Evolutionary conservation across 306 rosid species (phyloP), one percentile per base, ranked within the genome.

Genomic region (Cicer pinnatifidum): DNA sequence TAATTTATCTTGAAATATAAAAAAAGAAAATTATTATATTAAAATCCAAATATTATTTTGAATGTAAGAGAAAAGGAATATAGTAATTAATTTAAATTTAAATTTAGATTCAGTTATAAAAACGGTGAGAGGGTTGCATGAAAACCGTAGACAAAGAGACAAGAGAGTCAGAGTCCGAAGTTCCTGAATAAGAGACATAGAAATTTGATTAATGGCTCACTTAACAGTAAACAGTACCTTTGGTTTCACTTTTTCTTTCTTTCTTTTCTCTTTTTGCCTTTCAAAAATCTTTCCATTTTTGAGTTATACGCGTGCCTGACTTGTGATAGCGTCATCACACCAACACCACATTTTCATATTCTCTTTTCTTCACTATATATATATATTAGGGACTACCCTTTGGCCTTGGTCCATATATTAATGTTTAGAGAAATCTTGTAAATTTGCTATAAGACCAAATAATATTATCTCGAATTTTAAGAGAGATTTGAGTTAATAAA

Each of bases 61-160:
- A 3, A 28, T 1, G 28, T 1, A 23, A 2, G 3, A 23, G 28
- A 23, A 23, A 23, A 23, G 0, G 4, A 23, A 23, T 23, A 3
- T 23, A 23, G 4, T 23, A 28, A 28, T 28, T 3, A 28, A 3
- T 3, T 3, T 3, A 28, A 28, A 28, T 3, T 28, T 28, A 3
- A 3, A 3, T 28, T 0, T 28, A 3, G 35, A 28, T 28, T 28
- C 0, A 28, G 35, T 28, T 28, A 28, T 28, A 28, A 3, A 66
- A 64, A 19, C 16, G 54, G 52, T 75, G 83, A 81, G 85, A 28
- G 59, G 72, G 72, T 89, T 90, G 84, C 81, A 45, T 68, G 69
- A 44, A 89, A 92, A 88, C 85, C 81, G 83, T 85, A 76, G 96
- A 89, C 97, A 88, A 89, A 80, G 50, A 80, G 96, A 91, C 96